phyloP scores from a whole-genome alignment of 2,329 filamentous ascomycete species.

The Amauroascus niger region DNA sequence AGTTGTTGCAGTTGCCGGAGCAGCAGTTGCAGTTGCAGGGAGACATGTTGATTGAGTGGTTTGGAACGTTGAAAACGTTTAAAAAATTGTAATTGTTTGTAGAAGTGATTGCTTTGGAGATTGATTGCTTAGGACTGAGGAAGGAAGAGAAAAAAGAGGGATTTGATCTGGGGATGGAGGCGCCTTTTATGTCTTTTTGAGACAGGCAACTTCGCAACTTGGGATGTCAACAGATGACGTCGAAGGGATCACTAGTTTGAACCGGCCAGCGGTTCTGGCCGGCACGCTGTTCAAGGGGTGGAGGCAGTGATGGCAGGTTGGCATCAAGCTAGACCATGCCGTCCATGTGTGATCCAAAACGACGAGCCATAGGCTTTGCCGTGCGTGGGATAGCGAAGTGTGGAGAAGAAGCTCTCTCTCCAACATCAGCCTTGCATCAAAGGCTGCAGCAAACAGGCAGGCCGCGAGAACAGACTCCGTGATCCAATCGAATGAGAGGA shows the following conservation, averaged over 20 bases:
- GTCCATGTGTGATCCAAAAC: constrained; percentile 6
- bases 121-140: constrained; percentile 9
- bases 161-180: constrained; percentile 2
- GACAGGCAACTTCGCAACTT: background rate
- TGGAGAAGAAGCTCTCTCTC: constrained; percentile 6
- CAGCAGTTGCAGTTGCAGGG: constrained; percentile 37
- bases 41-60: constrained; percentile 29
- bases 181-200: constrained; percentile 11
- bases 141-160: constrained; percentile 10
- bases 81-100: constrained; percentile 16
- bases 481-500: constrained; percentile 2
- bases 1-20: constrained; percentile 33
- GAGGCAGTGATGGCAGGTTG: background rate
- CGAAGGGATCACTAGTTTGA: background rate
- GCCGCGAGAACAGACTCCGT: background rate
- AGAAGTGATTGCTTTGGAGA: constrained; percentile 4
- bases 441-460: constrained; percentile 3
- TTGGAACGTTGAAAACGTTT: constrained; percentile 12
- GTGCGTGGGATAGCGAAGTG: constrained; percentile 8
- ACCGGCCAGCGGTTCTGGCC: background rate
- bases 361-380: background rate
- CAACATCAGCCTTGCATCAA: constrained; percentile 7
- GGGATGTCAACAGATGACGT: background rate
- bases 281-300: background rate
- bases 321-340: constrained; percentile 5